phyloP scores from a whole-genome alignment of 225 moss, liverwort and hornwort genomes.

The Ulota crispa region DNA sequence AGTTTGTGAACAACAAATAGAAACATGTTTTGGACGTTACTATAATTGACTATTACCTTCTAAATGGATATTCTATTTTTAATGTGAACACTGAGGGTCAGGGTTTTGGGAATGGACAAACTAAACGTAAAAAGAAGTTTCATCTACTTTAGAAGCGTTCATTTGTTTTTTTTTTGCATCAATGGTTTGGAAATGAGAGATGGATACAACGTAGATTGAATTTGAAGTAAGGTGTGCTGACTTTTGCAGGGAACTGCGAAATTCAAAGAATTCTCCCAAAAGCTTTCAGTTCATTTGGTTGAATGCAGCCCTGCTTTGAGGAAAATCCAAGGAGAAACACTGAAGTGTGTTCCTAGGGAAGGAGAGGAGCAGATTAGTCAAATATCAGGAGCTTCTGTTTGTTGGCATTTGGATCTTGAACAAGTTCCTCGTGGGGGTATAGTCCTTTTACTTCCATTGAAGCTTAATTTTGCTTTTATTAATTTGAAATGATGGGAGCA shows the following conservation, averaged over 20 bases:
- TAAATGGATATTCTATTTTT: background rate
- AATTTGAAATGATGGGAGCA: background rate
- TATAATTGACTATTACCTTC: background rate
- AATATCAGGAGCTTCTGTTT: conserved; percentile 59
- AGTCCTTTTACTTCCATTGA: background rate
- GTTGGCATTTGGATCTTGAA: conserved; percentile 75
- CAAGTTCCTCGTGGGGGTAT: conserved; percentile 83
- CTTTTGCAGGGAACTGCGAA: conserved; percentile 71
- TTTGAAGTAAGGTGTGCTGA: background rate
- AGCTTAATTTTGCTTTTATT: background rate
- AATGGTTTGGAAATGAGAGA: background rate
- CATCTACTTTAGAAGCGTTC: background rate
- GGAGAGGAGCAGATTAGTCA: conserved; percentile 47
- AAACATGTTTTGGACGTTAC: too few species aligned
- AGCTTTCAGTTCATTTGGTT: conserved; percentile 74
- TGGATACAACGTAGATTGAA: background rate
- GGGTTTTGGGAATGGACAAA: too few species aligned
- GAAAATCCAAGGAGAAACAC: conserved; percentile 62
- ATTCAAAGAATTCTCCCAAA: conserved; percentile 68
- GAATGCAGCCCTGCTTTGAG: conserved; percentile 93
- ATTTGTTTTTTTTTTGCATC: background rate
- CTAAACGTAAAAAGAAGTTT: background rate
- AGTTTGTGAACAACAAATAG: too few species aligned
- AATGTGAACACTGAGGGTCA: too few species aligned
- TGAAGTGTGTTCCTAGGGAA: conserved; percentile 48